These are phyloP conservation scores for Mycena vitilis DNA, from an alignment of 768 basidiomycete species.

Conservation along the genomic window DNA sequence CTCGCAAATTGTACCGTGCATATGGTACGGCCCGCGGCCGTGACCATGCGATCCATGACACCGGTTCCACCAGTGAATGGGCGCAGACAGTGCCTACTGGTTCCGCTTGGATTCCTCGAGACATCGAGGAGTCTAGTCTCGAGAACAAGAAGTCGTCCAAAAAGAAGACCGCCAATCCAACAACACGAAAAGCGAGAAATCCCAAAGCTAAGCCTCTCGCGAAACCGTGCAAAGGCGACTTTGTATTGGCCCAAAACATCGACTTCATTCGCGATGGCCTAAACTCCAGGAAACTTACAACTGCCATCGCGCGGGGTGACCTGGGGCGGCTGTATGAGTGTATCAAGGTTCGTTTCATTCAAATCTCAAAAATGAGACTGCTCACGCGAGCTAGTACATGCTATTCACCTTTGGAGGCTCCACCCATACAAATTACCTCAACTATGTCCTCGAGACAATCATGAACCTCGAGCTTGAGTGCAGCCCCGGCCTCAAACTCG, in stretches of 20 bases:
- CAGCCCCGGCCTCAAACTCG: slow-evolving; percentile 33
- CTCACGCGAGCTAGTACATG: slow-evolving; percentile 35
- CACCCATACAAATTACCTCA: slow-evolving; percentile 45
- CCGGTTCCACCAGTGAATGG: background rate
- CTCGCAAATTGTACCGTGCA: background rate
- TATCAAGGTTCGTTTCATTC: slow-evolving; percentile 42
- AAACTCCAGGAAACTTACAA: slow-evolving; percentile 42
- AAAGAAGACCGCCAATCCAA: background rate
- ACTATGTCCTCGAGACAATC: slow-evolving; percentile 49
- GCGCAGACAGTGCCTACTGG: slow-evolving; percentile 5
- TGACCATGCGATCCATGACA: slow-evolving; percentile 10
- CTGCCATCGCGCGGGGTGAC: slow-evolving; percentile 47
- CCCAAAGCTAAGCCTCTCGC: background rate
- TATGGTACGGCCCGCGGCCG: slow-evolving; percentile 15
- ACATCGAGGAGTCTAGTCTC: slow-evolving; percentile 11
- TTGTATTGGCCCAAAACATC: slow-evolving; percentile 41
- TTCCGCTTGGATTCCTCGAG: background rate
- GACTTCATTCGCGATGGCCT: slow-evolving; percentile 40
- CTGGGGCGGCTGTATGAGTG: slow-evolving; percentile 46
- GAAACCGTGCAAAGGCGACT: slow-evolving; percentile 36
- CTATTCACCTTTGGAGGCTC: slow-evolving; percentile 50
- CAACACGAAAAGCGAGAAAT: background rate
- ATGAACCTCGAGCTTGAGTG: slow-evolving; percentile 46
- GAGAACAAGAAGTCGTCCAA: background rate
- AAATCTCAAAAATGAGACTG: too few relatives aligned